Percentiles rank a stretch among this genome's conserved stretches.
phyloP scores from a whole-genome alignment of 305 asterid genomes.

The Solanum hybrid region DNA sequence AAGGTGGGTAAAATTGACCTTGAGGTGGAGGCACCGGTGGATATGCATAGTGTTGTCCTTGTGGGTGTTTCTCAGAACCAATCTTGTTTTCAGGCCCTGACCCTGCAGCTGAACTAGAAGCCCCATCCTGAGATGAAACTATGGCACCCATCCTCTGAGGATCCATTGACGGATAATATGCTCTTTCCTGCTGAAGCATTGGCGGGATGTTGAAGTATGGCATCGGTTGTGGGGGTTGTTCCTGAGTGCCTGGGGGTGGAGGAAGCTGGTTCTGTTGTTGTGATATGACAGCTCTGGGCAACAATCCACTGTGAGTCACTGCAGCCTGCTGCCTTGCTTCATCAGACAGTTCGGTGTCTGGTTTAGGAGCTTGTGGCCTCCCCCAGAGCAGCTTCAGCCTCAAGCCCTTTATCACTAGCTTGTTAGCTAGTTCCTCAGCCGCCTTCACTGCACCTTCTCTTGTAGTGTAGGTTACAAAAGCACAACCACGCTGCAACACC shows the following conservation, averaged over 20 bases:
- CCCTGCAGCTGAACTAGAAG: constrained; percentile 45
- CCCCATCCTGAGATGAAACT: constrained; percentile 64
- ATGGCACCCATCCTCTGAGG: constrained; percentile 96
- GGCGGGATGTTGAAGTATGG: constrained; percentile 88
- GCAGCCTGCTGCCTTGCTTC: constrained; percentile 71
- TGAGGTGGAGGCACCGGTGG: constrained; percentile 55
- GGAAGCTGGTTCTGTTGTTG: constrained; percentile 82
- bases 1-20: constrained; percentile 68
- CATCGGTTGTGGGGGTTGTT: constrained; percentile 47
- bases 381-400: constrained; percentile 95
- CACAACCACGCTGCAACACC: constrained; percentile 87
- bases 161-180: constrained; percentile 93
- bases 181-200: constrained; percentile 60
- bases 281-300: constrained; percentile 81
- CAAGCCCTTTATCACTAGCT: constrained; percentile 72
- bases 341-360: constrained; percentile 52
- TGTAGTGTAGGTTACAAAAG: constrained; percentile 85
- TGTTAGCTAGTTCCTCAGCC: constrained; percentile 87
- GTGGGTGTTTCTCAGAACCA: constrained; percentile 35
- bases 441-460: constrained; percentile 97
- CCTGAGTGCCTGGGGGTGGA: constrained; percentile 48
- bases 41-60: constrained; percentile 33
- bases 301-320: constrained; percentile 67
- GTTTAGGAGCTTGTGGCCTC: constrained; percentile 60
- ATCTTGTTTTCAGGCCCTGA: constrained; percentile 38